Base-by-base conservation (phyloP, 2,329 filamentous ascomycete genomes). In the Colletotrichum abscissum region DNA sequence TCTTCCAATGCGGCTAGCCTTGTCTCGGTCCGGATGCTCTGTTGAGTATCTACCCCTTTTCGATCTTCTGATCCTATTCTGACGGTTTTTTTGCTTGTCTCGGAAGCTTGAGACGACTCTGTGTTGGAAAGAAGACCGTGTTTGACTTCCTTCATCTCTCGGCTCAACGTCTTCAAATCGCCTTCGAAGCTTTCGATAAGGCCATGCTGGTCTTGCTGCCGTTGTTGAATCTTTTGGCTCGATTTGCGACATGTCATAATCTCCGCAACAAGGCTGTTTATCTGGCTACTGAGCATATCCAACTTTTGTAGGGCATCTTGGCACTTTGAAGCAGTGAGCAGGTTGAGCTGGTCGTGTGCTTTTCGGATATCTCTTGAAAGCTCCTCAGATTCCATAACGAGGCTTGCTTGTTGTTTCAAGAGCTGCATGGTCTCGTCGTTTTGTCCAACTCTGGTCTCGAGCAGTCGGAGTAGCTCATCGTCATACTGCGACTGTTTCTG, bases 351-450 rank as follows among this genome's bases (percentile, higher is more conserved):
- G 19, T 65, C 56, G 12, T 73, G 59, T 5, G 70, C 70, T 49
- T 56, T 73, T 33, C 55, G 60, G 16, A 73, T 46, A 4, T 70
- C 66, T 11, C 70, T 55, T 12, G 70, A 69, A 12, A 73, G 55
- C 4, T 70, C 55, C 24, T 11, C 22, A 24, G 60, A 60, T 28
- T 70, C 66, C n/a, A 7, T 16, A 2, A 73, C 2, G 4, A 70
- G 67, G 14, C 22, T 38, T 12, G 46, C 12, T 26, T 49, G 66
- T 3, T 73, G 59, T n/a, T 72, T 46, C 22, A 72, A n/a, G 9
- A 16, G 19, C 22, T 63, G 38, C 33, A 72, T 16, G 4, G 38
- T 14, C 35, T 46, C 19, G 28, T 46, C 24, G 7, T 12, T 22
- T 35, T 54, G 28, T 38, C 35, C 14, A 7, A 64, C 24, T 9